Evolutionary conservation across 192 early-diverging fungal species (phyloP), one percentile per base, ranked within the genome.

Genomic region (Oehlia diaphana): DNA sequence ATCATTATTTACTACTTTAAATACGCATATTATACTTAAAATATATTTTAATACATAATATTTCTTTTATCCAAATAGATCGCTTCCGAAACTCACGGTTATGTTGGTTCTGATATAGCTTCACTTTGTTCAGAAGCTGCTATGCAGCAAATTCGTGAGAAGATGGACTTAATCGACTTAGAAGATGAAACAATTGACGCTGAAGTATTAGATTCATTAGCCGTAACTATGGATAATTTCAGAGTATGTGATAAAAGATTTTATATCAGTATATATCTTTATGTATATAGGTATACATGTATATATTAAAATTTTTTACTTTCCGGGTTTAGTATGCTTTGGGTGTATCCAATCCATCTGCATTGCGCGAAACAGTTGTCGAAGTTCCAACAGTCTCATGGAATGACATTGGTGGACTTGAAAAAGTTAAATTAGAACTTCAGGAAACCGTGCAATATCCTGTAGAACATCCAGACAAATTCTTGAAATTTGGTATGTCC

Each of bases 131-230:
- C 98, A 14, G 98, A 99, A 87, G 98, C 97, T 19, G 98, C 98
- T 44, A 98, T 99, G 96, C 97, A 99, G 87, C 97, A 99, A 87
- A 99, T 99, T 80, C 95, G 97, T 81, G 98, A 97, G 83, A 99
- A 99, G 92, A 98, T 99, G 97, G 97, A 99, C 76, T 86, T 93
- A 53, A 98, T 99, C 85, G 98, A 99, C 82, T 86, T 99, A 5
- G 98, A 99, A 74, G 97, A 99, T 79, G 98, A 99, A 35, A 96
- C 96, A 63, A 98, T 99, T 78, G 98, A 98, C 81, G 97, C 97
- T 47, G 96, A 97, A 81, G 95, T 99, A 50, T 88, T 99, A 47
- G 96, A 98, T 84, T 93, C 91, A 21, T 87, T 99, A 73, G 96
- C 98, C 14, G 96, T 99, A 26, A 94, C 97, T 44, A 96, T 95